Base-by-base conservation (phyloP, 139 green algal genomes). In the Chlamydomonas applanata region DNA sequence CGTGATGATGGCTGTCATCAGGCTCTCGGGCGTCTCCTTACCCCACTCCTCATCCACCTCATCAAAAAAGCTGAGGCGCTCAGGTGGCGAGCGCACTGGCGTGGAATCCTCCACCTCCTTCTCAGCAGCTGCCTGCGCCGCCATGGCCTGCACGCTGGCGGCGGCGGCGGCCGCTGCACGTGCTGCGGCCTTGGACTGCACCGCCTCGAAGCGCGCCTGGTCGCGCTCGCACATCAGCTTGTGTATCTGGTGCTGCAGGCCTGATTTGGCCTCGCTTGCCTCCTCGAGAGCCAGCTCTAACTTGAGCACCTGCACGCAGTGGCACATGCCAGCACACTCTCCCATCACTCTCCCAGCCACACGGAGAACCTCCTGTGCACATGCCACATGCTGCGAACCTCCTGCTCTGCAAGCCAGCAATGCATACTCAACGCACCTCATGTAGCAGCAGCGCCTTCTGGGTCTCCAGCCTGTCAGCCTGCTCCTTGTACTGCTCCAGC, bases 391-490 rank as follows among this genome's bases (percentile, higher is more conserved):
- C n/a, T n/a, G n/a, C n/a, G n/a, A n/a, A n/a, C n/a, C n/a, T n/a
- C n/a, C n/a, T n/a, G n/a, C n/a, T n/a, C n/a, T n/a, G n/a, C n/a
- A n/a, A n/a, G n/a, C n/a, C n/a, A n/a, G n/a, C n/a, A n/a, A n/a
- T n/a, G n/a, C n/a, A n/a, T n/a, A n/a, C n/a, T n/a, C n/a, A n/a
- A 32, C 68, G 11, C 59, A 86, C 87, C 84, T 93, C 84, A 49
- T 85, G 84, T 5, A 93, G 75, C 17, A 93, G 77, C 46, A 93
- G 68, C 80, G 85, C 80, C 66, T 93, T 93, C 77, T 93, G 88
- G 45, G 86, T 85, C 57, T 86, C 79, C 24, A 91, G 74, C 30
- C 82, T 59, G 33, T 88, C 82, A 25, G 74, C 63, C 11, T 77
- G 70, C 70, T 87, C 82, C 30, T 80, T 59, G 19, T 32, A 32